These are phyloP conservation scores for Pichia rugopelliculosa DNA, from an alignment of 805 yeast species.

Conservation along the genomic window DNA sequence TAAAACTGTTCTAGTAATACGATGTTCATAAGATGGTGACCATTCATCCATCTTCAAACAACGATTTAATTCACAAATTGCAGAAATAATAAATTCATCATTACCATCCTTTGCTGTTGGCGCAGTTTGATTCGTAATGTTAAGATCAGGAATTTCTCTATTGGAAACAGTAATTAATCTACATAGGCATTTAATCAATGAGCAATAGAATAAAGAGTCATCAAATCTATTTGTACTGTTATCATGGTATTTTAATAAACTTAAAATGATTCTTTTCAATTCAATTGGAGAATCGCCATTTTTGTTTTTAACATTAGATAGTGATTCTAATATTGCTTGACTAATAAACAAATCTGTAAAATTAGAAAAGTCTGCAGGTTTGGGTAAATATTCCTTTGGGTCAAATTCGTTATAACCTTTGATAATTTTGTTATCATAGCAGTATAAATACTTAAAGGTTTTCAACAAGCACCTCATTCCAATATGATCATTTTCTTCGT, in stretches of 20 bases:
- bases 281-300: slow-evolving; percentile 50
- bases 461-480: slow-evolving; percentile 69
- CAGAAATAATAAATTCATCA: slow-evolving; percentile 36
- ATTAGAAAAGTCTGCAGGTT: slow-evolving; percentile 73
- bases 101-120: slow-evolving; percentile 21
- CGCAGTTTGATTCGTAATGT: slow-evolving; percentile 12
- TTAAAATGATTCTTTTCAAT: slow-evolving; percentile 57
- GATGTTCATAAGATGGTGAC: slow-evolving; percentile 65
- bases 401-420: slow-evolving; percentile 23
- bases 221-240: slow-evolving; percentile 71
- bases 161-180: slow-evolving; percentile 22
- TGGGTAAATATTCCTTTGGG: slow-evolving; percentile 48
- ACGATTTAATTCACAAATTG: slow-evolving; percentile 63
- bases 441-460: slow-evolving; percentile 62
- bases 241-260: slow-evolving; percentile 74
- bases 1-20: slow-evolving; percentile 50
- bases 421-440: slow-evolving; percentile 47
- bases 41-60: slow-evolving; percentile 75
- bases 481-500: slow-evolving; percentile 49
- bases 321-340: slow-evolving; percentile 55
- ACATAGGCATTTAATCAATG: slow-evolving; percentile 50
- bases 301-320: slow-evolving; percentile 55
- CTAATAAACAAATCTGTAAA: slow-evolving; percentile 63
- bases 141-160: slow-evolving; percentile 19
- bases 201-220: slow-evolving; percentile 61